Evolutionary conservation across 73 alveolate genomes (phyloP).

Genomic region (Durusdinium trenchii): DNA sequence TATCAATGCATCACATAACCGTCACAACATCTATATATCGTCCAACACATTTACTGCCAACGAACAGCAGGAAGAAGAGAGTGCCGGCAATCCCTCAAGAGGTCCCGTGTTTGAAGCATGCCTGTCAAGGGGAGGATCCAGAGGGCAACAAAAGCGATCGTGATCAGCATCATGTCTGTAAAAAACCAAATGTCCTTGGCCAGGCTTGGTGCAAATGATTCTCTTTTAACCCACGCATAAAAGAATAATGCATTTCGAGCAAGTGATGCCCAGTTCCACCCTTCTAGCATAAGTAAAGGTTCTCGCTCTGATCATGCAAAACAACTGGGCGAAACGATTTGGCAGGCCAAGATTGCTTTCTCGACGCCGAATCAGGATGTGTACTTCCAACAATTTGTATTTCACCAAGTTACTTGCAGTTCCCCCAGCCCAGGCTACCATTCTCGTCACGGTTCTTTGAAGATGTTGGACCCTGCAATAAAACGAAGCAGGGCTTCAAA

Average conservation of each 20-base stretch:
- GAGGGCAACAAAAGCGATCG: constrained; percentile 9
- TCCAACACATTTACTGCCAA: background rate
- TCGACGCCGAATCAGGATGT: background rate
- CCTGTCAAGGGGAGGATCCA: constrained; percentile 49
- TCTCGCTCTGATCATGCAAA: background rate
- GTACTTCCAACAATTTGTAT: background rate
- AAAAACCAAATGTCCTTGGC: constrained; percentile 52
- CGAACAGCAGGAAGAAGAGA: background rate
- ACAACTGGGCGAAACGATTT: background rate
- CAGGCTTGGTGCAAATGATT: background rate
- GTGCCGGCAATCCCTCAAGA: background rate
- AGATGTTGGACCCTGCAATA: background rate
- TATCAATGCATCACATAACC: background rate
- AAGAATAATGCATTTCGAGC: background rate
- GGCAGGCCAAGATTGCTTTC: background rate
- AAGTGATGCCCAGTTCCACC: background rate
- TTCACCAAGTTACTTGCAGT: too few relatives aligned
- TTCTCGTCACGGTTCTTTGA: too few relatives aligned
- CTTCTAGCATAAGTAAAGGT: background rate
- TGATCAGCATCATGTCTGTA: background rate
- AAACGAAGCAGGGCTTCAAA: background rate
- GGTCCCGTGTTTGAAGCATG: background rate
- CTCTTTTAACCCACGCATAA: background rate
- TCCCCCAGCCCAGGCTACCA: too few relatives aligned
- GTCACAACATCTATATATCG: background rate